These are phyloP conservation scores for Yarrowia sp. DNA, from an alignment of 805 yeast species.

Conservation along the genomic window DNA sequence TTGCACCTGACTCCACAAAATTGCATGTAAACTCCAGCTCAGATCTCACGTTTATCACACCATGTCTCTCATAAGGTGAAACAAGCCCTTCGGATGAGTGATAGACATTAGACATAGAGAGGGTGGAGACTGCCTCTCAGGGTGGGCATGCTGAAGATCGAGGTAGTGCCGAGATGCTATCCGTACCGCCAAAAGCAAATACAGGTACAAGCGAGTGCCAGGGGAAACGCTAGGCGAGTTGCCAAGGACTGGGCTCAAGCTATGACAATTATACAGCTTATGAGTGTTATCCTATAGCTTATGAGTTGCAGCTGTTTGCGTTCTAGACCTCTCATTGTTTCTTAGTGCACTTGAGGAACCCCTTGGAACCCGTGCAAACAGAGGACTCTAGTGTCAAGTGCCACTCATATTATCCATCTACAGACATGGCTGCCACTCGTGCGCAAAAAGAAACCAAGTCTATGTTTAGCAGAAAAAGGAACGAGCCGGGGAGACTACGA, in stretches of 20 bases:
- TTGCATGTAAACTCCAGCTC: too few relatives aligned
- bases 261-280: too few relatives aligned
- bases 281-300: too few relatives aligned
- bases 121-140: not conserved
- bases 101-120: not conserved
- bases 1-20: too few relatives aligned
- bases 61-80: constrained; percentile 9
- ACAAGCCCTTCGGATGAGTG: not conserved
- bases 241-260: too few relatives aligned
- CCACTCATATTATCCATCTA: not conserved
- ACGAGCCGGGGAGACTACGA: not conserved
- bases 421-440: constrained; percentile 15
- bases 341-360: too few relatives aligned
- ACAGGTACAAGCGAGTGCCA: not conserved
- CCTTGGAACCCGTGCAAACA: too few relatives aligned
- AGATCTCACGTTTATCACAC: not conserved
- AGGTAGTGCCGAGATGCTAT: not conserved
- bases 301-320: too few relatives aligned
- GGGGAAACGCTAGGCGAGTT: too few relatives aligned
- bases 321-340: too few relatives aligned
- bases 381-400: too few relatives aligned
- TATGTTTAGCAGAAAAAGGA: not conserved
- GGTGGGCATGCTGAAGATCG: constrained; percentile 12
- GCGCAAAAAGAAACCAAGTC: not conserved
- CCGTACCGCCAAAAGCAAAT: constrained; percentile 18